Conservation (phyloP, 1,284 basidiomycete species). For the Sporisorium exsertum region DNA sequence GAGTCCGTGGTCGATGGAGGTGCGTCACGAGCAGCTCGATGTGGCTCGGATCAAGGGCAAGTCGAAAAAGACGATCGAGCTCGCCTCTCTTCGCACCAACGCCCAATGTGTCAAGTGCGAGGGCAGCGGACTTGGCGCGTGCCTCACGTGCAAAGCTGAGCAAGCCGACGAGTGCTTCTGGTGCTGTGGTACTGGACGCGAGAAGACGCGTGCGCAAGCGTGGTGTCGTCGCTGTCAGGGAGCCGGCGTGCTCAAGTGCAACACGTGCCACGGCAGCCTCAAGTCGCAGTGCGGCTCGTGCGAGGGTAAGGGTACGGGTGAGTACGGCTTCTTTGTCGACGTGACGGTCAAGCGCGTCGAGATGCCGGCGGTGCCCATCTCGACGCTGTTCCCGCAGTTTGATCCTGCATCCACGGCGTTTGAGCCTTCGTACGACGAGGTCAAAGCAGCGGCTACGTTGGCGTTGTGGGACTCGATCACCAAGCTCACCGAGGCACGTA, state of each 20-base stretch:
- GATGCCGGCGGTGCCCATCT: constrained; percentile 51
- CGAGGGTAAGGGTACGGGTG: constrained; percentile 46
- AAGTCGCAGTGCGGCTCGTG: constrained; percentile 45
- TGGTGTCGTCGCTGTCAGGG: constrained; percentile 55
- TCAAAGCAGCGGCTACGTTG: constrained; percentile 41
- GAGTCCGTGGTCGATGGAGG: constrained; percentile 55
- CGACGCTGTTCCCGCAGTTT: constrained; percentile 39
- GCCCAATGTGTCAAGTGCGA: constrained; percentile 48
- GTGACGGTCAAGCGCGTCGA: constrained; percentile 55
- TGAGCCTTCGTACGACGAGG: constrained; percentile 40
- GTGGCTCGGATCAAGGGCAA: constrained; percentile 49
- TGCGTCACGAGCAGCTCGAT: constrained; percentile 51
- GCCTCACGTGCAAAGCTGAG: constrained; percentile 48
- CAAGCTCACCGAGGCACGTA: constrained; percentile 38
- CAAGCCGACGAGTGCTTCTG: constrained; percentile 61
- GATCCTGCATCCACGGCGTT: constrained; percentile 1
- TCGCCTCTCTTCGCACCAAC: constrained; percentile 45
- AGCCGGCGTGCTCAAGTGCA: constrained; percentile 52
- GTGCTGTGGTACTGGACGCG: constrained; percentile 55
- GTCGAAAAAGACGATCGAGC: constrained; percentile 53
- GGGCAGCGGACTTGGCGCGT: constrained; percentile 33
- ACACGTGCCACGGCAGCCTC: constrained; percentile 49
- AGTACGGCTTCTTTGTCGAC: constrained; percentile 56
- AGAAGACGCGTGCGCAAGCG: constrained; percentile 47
- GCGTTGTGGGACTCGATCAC: constrained; percentile 47